These are phyloP conservation scores for Venturiaceae sp. DNA, from an alignment of 2,329 filamentous ascomycete species.

Conservation along the genomic window DNA sequence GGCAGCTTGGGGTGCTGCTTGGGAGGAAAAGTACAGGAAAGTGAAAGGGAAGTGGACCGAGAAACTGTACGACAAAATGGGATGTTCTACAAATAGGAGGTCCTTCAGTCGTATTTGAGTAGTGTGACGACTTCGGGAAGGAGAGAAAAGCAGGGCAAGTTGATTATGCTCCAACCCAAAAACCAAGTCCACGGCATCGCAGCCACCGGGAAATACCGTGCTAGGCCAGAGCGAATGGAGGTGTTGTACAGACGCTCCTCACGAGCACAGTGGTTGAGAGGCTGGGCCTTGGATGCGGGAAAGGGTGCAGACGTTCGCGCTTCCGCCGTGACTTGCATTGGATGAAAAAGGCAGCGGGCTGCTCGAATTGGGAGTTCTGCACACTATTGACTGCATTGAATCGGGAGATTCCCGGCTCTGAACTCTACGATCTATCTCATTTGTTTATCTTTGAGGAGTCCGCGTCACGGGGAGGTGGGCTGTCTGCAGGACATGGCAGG, in stretches of 20 bases:
- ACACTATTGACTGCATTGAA: too few species aligned
- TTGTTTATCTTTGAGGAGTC: not conserved
- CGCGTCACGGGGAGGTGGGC: not conserved
- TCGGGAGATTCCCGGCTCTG: not conserved
- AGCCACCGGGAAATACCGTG: not conserved
- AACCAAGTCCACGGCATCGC: not conserved
- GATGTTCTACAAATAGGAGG: too few species aligned
- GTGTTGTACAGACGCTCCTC: not conserved
- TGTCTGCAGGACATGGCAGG: not conserved
- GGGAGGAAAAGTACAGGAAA: too few species aligned
- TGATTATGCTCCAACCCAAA: not conserved
- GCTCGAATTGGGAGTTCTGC: too few species aligned
- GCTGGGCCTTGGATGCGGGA: too few species aligned
- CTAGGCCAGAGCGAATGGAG: not conserved
- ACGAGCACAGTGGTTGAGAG: not conserved
- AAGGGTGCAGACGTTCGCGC: too few species aligned
- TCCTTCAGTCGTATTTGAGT: too few species aligned
- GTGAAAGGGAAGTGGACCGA: too few species aligned
- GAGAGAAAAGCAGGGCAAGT: not conserved
- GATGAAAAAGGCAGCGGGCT: too few species aligned
- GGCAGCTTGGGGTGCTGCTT: too few species aligned
- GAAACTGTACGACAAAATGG: too few species aligned
- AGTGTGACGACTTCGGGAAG: too few species aligned
- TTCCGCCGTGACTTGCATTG: not conserved
- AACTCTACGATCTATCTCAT: not conserved